phyloP scores from a whole-genome alignment of 306 rosid genomes.

The Malus orientalis region DNA sequence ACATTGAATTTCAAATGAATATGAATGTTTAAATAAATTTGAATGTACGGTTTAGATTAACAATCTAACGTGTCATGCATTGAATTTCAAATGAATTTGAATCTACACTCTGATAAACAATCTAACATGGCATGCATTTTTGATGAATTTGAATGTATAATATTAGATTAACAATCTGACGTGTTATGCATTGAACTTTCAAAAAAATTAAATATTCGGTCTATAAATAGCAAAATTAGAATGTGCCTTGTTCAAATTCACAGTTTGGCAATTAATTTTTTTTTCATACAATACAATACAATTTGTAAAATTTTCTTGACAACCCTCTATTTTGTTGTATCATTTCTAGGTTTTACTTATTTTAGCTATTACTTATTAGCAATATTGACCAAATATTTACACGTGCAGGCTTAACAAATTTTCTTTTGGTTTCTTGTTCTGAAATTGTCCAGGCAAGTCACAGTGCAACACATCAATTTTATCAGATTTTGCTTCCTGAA shows the following conservation, averaged over 20 bases:
- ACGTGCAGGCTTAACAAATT: not conserved
- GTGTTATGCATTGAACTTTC: not conserved
- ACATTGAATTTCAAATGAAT: not conserved
- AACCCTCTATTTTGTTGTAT: not conserved
- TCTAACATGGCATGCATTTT: not conserved
- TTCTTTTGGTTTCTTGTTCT: not conserved
- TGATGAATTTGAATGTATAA: not conserved
- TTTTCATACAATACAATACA: too few relatives aligned
- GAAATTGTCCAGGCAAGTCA: constrained; percentile 13
- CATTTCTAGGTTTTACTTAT: not conserved
- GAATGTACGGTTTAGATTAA: not conserved
- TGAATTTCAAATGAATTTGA: not conserved
- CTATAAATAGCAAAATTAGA: not conserved
- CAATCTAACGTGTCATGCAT: not conserved
- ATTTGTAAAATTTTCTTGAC: not conserved
- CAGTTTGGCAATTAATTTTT: not conserved
- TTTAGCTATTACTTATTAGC: not conserved
- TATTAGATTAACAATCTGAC: not conserved
- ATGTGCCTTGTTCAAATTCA: not conserved
- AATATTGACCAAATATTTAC: not conserved
- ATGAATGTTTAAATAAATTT: not conserved
- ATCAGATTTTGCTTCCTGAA: constrained; percentile 12
- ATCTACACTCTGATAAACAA: not conserved
- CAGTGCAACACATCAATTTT: not conserved
- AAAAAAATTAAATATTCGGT: not conserved